Percentiles rank a stretch among this genome's conserved stretches.
These are phyloP conservation scores for Thelonectria olida DNA, from an alignment of 2,329 filamentous ascomycete species.

Conservation along the genomic window DNA sequence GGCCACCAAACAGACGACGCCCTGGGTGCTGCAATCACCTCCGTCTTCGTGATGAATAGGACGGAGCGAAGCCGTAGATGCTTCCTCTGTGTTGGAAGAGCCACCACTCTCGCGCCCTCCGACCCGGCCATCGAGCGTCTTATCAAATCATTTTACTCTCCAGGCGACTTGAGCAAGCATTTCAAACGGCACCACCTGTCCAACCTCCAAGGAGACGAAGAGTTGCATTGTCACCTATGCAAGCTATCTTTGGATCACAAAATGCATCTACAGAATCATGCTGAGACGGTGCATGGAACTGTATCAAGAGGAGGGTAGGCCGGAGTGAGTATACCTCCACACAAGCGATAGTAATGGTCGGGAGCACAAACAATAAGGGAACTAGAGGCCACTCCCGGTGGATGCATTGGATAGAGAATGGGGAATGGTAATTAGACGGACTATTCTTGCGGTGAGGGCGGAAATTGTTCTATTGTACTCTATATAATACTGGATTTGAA, in stretches of 20 bases:
- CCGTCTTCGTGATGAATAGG: neutral
- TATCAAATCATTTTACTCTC: slow-evolving; percentile 5
- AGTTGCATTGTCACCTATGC: slow-evolving; percentile 2
- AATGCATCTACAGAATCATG: slow-evolving; percentile 20
- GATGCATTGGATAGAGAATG: too few species aligned
- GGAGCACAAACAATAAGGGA: too few species aligned
- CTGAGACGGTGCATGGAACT: slow-evolving; percentile 8
- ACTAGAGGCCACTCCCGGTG: too few species aligned
- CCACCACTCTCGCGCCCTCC: neutral
- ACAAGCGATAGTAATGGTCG: too few species aligned
- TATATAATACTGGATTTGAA: too few species aligned
- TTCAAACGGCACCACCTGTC: slow-evolving; percentile 11
- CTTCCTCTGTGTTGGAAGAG: slow-evolving; percentile 7
- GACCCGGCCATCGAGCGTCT: neutral
- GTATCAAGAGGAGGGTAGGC: slow-evolving; percentile 1
- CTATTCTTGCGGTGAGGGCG: too few species aligned
- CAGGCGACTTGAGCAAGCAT: slow-evolving; percentile 7
- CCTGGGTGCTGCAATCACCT: neutral
- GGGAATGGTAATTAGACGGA: too few species aligned
- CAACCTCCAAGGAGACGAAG: neutral
- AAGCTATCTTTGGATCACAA: slow-evolving; percentile 3
- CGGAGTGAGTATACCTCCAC: too few species aligned
- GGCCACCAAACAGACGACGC: neutral
- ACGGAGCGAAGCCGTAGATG: neutral
- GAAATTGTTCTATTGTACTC: too few species aligned